Conservation (phyloP, 148 eudicot genomes). For the Cornus suecica region DNA sequence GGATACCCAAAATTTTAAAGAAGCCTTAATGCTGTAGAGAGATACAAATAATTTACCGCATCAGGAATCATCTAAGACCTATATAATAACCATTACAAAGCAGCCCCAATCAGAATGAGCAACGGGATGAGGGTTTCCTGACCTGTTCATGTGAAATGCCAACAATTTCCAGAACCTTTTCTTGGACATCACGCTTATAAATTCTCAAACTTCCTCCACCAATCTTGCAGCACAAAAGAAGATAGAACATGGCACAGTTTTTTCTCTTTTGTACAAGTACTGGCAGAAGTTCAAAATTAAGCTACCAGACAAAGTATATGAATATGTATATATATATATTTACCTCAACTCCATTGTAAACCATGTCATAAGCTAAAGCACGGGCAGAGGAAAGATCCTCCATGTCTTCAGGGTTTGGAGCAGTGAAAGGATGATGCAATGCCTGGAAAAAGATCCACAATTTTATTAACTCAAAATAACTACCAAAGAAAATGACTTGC, state of each 20-base stretch:
- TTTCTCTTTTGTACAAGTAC: not conserved
- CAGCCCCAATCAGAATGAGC: not conserved
- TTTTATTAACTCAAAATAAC: not conserved
- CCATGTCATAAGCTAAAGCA: conserved; percentile 99
- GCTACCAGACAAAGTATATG: not conserved
- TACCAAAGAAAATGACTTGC: not conserved
- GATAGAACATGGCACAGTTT: not conserved
- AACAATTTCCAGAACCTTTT: conserved; percentile 71
- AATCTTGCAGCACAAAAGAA: conserved; percentile 41
- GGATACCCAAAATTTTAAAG: too few relatives aligned
- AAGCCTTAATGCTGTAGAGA: not conserved
- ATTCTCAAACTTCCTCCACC: conserved; percentile 99
- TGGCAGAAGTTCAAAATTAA: conserved; percentile 1
- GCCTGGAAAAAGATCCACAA: conserved; percentile 49
- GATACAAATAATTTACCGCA: not conserved
- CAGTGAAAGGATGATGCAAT: conserved; percentile 97
- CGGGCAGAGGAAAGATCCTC: conserved; percentile 85
- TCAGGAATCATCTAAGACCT: not conserved
- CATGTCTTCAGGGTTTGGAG: conserved; percentile 95
- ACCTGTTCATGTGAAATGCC: conserved; percentile 89
- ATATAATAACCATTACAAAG: not conserved
- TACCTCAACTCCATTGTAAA: conserved; percentile 99
- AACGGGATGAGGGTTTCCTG: conserved; percentile 4
- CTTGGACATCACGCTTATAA: conserved; percentile 85
- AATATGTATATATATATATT: not conserved